Evolutionary conservation across 2,329 filamentous ascomycete species (phyloP).

Genomic region (Alternaria sp.): DNA sequence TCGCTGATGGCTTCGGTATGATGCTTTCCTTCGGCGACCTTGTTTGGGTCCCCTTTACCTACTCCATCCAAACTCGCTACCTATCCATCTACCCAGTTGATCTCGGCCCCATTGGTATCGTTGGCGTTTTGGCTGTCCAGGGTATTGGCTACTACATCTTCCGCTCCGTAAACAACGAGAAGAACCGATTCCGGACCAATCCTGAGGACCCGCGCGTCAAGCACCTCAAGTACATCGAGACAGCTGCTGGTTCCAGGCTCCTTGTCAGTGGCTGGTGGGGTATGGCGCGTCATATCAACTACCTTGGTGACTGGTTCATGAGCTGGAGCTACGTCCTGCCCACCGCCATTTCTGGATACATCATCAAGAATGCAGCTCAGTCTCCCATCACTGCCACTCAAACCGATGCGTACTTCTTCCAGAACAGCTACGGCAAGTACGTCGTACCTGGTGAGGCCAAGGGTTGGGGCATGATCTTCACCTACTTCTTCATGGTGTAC

Average conservation of each 20-base stretch:
- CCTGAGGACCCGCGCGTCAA: conserved; percentile 79
- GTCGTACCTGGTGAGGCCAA: conserved; percentile 75
- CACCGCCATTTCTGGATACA: conserved; percentile 83
- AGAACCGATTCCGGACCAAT: conserved; percentile 91
- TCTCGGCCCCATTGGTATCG: conserved; percentile 74
- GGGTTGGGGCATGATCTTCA: conserved; percentile 86
- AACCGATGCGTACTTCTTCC: conserved; percentile 63
- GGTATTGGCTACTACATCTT: conserved; percentile 86
- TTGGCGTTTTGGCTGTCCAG: conserved; percentile 72
- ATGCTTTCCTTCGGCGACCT: conserved; percentile 95
- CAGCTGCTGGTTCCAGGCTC: conserved; percentile 79
- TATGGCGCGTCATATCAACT: conserved; percentile 90
- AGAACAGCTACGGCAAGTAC: conserved; percentile 67
- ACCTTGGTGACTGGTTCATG: conserved; percentile 94
- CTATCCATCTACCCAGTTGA: conserved; percentile 80
- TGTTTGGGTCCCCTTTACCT: conserved; percentile 91
- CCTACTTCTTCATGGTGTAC: conserved; percentile 94
- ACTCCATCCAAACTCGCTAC: conserved; percentile 84
- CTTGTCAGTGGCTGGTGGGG: conserved; percentile 95
- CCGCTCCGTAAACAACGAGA: conserved; percentile 91
- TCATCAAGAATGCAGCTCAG: conserved; percentile 63
- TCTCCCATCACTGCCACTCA: conserved; percentile 51
- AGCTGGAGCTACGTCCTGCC: conserved; percentile 89
- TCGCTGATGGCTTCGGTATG: conserved; percentile 90
- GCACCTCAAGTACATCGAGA: conserved; percentile 87